Conservation (phyloP, 2,329 filamentous ascomycete species). For the Pseudogymnoascus sp. region DNA sequence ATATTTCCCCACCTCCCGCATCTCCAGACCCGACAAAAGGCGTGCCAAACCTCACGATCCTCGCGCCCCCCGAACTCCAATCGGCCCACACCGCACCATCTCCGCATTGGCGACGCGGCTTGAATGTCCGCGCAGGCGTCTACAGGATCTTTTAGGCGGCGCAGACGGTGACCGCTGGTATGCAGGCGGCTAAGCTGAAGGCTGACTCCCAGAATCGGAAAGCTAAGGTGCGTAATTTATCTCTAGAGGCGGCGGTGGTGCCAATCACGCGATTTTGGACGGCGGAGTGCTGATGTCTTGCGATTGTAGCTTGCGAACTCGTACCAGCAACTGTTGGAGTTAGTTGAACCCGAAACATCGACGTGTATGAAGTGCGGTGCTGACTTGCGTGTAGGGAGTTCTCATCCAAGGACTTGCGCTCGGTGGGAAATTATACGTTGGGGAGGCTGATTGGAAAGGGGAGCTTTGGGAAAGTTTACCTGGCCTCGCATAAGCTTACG, state of each 20-base stretch:
- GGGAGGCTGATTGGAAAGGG: conserved; percentile 92
- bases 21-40: background rate
- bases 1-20: background rate
- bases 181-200: conserved; percentile 46
- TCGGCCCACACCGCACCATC: background rate
- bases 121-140: conserved; percentile 25
- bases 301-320: conserved; percentile 75
- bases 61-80: background rate
- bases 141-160: conserved; percentile 24
- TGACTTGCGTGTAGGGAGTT: conserved; percentile 62
- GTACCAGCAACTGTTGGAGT: conserved; percentile 94
- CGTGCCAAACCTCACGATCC: background rate
- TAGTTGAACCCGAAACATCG: conserved; percentile 34
- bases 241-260: background rate
- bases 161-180: conserved; percentile 30
- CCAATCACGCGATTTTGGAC: conserved; percentile 13
- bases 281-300: conserved; percentile 30
- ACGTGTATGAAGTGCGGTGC: conserved; percentile 11
- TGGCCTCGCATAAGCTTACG: conserved; percentile 92
- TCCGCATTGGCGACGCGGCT: conserved; percentile 15
- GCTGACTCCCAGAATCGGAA: conserved; percentile 51
- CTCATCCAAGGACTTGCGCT: conserved; percentile 78
- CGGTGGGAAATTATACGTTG: conserved; percentile 89
- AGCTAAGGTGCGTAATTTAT: conserved; percentile 41
- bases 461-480: conserved; percentile 96